Evolutionary conservation across 2,329 filamentous ascomycete genomes (phyloP), one percentile per base, ranked within the genome.

Genomic region (Arthrinium phaeospermum): DNA sequence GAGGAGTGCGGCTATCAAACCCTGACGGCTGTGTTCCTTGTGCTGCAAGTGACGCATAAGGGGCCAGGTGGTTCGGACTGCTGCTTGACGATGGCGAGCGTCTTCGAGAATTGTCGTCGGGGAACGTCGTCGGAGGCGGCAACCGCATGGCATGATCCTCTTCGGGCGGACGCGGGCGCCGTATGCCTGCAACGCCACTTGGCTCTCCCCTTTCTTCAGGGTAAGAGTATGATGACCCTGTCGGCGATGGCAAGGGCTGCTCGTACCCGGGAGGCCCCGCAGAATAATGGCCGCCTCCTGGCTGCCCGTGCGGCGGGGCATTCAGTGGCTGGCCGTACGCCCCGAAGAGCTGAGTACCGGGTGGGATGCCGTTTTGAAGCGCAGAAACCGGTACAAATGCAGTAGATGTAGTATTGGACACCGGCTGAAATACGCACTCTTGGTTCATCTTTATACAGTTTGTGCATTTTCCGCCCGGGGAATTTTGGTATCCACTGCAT

Each of bases 401-500:
- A 0, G 88, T 88, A 6, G 87, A 87, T 51, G 86, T 85, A 14
- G 87, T 86, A 0, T 86, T 87, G 4, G 87, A 89, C 0, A 90
- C 89, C 0, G 88, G 89, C 76, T 90, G 88, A 73, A 91, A 90
- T 19, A 90, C 85, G 73, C 89, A 91, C 73, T 91, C 88, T 75
- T 90, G 89, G 68, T 89, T 88, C 81, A 90, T 89, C 74, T 89
- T 88, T 51, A 88, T 87, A 76, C 89, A 91, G 75, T 90, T 91
- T 71, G 88, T 86, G 75, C 89, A 91, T 75, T 90, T 89, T 14
- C 88, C 89, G 27, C 88, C 88, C 0, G 87, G 86, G 0, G 87
- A 88, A 74, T 88, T 89, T 72, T 88, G 86, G 74, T 90, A 90
- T 41, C 89, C 89, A 73, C 88, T 90, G 82, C 89, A 91, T 49